A percentile compares a stretch with the other conserved stretches of the same genome.
Conservation (phyloP, 176 grass and related monocot genomes). For the Oryza coarctata region DNA sequence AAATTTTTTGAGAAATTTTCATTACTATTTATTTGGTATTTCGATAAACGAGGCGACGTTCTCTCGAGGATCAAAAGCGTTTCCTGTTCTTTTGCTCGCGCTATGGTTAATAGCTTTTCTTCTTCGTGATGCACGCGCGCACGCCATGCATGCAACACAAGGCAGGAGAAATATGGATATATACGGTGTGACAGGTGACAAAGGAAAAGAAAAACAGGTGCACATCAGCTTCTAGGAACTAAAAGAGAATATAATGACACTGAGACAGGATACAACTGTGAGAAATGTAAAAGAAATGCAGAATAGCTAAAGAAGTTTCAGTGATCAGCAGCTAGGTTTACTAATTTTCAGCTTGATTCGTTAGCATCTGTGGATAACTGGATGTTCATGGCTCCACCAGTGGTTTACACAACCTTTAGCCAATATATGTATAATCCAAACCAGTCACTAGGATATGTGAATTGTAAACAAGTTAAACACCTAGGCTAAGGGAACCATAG, state of each 20-base stretch:
- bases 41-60: too few relatives aligned
- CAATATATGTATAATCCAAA: too few relatives aligned
- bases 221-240: not conserved
- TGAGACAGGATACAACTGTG: not conserved
- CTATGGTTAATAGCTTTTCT: too few relatives aligned
- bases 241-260: not conserved
- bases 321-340: not conserved
- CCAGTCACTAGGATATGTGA: not conserved
- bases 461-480: not conserved
- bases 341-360: not conserved
- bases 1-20: too few relatives aligned
- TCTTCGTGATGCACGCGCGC: too few relatives aligned
- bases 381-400: too few relatives aligned
- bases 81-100: too few relatives aligned
- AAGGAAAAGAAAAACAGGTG: not conserved
- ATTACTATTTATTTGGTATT: too few relatives aligned
- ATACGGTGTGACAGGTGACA: too few relatives aligned
- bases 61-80: too few relatives aligned
- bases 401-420: too few relatives aligned
- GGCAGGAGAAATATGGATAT: too few relatives aligned
- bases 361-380: not conserved
- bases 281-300: not conserved
- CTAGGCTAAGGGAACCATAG: not conserved
- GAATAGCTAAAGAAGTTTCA: not conserved
- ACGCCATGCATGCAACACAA: not conserved